A percentile compares a stretch with the other conserved stretches of the same genome.
These are phyloP conservation scores for Trypanosoma scelopori DNA, from an alignment of 208 protist genomes.

Conservation along the genomic window DNA sequence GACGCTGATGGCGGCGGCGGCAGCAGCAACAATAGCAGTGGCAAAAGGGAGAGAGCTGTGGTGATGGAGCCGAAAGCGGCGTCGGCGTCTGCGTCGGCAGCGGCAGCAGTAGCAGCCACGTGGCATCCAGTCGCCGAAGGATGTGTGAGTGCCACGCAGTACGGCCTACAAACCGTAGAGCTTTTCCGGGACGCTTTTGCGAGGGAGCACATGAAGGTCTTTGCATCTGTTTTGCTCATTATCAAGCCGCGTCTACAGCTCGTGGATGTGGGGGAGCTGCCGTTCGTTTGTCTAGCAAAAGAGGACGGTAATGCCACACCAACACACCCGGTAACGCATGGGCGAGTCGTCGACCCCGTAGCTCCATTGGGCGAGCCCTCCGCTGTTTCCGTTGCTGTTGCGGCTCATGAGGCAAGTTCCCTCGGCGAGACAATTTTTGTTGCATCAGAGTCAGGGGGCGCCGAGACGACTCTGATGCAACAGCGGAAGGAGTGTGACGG, in stretches of 20 bases:
- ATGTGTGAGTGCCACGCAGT: slow-evolving; percentile 1
- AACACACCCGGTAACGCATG: neutral
- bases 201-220: neutral
- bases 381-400: neutral
- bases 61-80: too few relatives aligned
- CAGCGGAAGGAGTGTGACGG: too few relatives aligned
- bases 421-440: too few relatives aligned
- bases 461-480: too few relatives aligned
- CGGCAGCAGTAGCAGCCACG: neutral
- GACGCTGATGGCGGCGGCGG: neutral
- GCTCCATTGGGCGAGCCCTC: neutral
- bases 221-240: slow-evolving; percentile 5
- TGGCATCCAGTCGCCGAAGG: slow-evolving; percentile 19
- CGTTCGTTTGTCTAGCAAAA: too few relatives aligned
- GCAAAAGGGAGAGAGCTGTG: too few relatives aligned
- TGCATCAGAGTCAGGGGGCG: too few relatives aligned
- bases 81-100: too few relatives aligned
- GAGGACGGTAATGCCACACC: neutral
- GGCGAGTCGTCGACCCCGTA: neutral
- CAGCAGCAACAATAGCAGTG: neutral
- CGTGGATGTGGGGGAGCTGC: neutral
- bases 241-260: slow-evolving; percentile 8
- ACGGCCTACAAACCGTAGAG: slow-evolving; percentile 17
- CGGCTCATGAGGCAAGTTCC: too few relatives aligned
- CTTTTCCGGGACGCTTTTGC: neutral